A percentile compares a stretch with the other conserved stretches of the same genome.
Evolutionary conservation across 2,329 filamentous ascomycete species (phyloP).

Genomic region (Apiospora kogelbergensis): DNA sequence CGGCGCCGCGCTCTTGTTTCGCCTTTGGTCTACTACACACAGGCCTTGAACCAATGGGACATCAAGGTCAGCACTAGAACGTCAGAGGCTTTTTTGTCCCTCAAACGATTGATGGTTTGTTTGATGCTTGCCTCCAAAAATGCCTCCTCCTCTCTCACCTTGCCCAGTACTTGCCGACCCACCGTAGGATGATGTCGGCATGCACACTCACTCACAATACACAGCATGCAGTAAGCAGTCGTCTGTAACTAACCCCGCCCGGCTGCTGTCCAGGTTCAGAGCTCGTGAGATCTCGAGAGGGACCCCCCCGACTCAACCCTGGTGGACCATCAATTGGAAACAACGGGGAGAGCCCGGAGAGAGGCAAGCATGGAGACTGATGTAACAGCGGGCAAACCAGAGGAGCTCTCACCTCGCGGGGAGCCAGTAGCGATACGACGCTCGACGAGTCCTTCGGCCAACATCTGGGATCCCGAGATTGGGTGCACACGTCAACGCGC

Average conservation of each 20-base stretch:
- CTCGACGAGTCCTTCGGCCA: not conserved
- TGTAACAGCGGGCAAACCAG: not conserved
- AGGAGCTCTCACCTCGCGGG: not conserved
- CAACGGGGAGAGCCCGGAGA: not conserved
- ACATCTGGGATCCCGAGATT: not conserved
- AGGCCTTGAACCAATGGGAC: not conserved
- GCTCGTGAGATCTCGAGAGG: not conserved
- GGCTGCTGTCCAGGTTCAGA: not conserved
- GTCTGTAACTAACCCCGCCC: not conserved
- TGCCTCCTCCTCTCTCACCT: not conserved
- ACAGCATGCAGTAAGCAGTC: not conserved
- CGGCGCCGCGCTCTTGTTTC: not conserved
- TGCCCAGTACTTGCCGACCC: no score
- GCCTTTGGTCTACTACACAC: not conserved
- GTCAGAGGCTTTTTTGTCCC: not conserved
- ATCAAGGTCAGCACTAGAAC: not conserved
- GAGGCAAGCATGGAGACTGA: not conserved
- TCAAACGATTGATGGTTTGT: not conserved
- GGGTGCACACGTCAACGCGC: not conserved
- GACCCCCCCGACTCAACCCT: not conserved
- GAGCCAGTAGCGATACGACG: not conserved
- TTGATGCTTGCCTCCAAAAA: not conserved
- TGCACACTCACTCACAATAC: not conserved
- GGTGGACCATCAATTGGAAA: slow-evolving; percentile 1
- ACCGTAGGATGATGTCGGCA: not conserved